A percentile compares a stretch with the other conserved stretches of the same genome.
Conservation (phyloP, 2,329 filamentous ascomycete species). For the Scedosporium aurantiacum region DNA sequence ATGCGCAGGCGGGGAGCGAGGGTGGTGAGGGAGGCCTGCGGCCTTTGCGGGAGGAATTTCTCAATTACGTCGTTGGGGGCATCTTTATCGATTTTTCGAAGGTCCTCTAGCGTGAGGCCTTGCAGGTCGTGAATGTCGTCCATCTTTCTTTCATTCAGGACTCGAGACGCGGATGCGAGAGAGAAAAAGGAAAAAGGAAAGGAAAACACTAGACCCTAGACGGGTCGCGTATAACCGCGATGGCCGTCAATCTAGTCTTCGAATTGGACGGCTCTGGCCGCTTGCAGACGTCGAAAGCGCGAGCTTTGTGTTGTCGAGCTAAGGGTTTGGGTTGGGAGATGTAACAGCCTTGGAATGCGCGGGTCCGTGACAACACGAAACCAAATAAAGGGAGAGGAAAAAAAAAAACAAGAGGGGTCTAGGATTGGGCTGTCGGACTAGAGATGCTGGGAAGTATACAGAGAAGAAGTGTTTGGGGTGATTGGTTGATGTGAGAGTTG, state of each 20-base stretch:
- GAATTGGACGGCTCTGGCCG: too few relatives aligned
- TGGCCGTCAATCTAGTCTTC: too few relatives aligned
- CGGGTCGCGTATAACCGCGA: background rate
- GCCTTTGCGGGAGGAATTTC: constrained; percentile 30
- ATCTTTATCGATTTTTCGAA: background rate
- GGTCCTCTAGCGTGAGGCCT: background rate
- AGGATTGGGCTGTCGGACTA: too few relatives aligned
- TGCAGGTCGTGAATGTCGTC: background rate
- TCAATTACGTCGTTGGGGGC: constrained; percentile 28
- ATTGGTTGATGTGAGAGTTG: background rate
- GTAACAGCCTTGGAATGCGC: too few relatives aligned
- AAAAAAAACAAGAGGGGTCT: too few relatives aligned
- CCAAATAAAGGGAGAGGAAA: too few relatives aligned
- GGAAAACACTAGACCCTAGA: background rate
- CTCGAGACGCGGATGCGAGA: background rate
- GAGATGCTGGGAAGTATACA: too few relatives aligned
- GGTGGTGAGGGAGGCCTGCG: constrained; percentile 81
- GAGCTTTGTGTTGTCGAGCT: too few relatives aligned
- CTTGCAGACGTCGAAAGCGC: too few relatives aligned
- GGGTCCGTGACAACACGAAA: too few relatives aligned
- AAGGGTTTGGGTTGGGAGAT: too few relatives aligned
- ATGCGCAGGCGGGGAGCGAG: constrained; percentile 84
- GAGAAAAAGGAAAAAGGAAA: background rate
- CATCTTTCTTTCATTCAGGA: background rate
- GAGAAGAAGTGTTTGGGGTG: background rate